Conservation (phyloP, 805 yeast species). For the Metschnikowia kunwiensis region DNA sequence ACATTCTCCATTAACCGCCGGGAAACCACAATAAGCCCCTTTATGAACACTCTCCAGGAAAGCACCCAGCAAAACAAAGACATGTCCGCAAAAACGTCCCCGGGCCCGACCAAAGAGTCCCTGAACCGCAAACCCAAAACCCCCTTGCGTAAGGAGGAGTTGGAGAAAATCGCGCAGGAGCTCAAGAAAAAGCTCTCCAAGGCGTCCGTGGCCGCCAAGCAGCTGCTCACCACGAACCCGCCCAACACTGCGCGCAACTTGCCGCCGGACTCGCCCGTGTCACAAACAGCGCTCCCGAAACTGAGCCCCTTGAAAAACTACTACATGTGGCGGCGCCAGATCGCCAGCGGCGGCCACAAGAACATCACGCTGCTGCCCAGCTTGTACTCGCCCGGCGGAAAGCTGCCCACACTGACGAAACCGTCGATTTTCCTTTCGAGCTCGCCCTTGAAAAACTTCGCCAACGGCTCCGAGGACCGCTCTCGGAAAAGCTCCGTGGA, state of each 20-base stretch:
- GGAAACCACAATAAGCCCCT: background rate
- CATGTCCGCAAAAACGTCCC: conserved; percentile 14
- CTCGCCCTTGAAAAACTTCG: conserved; percentile 31
- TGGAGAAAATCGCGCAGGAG: conserved; percentile 43
- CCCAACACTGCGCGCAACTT: conserved; percentile 17
- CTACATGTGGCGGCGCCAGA: conserved; percentile 25
- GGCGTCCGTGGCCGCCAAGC: conserved; percentile 46
- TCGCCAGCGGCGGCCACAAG: conserved; percentile 21
- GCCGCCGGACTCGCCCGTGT: conserved; percentile 22
- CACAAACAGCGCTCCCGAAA: conserved; percentile 17
- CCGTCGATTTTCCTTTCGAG: conserved; percentile 33
- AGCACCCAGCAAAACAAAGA: conserved; percentile 18
- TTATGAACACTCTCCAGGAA: conserved; percentile 27
- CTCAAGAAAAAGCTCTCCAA: conserved; percentile 39
- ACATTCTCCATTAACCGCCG: background rate
- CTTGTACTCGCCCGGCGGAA: conserved; percentile 38
- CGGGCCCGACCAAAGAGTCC: conserved; percentile 13
- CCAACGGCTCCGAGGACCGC: background rate
- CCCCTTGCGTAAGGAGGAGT: conserved; percentile 41
- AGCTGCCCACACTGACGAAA: conserved; percentile 40
- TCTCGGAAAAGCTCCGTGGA: conserved; percentile 12
- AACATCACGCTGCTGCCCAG: conserved; percentile 28
- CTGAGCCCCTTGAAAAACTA: conserved; percentile 33
- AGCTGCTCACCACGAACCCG: conserved; percentile 21
- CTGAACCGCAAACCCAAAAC: conserved; percentile 27